Evolutionary conservation across 2,329 filamentous ascomycete genomes (phyloP), one percentile per base, ranked within the genome.

Genomic region (Fusarium brachygibbosum): DNA sequence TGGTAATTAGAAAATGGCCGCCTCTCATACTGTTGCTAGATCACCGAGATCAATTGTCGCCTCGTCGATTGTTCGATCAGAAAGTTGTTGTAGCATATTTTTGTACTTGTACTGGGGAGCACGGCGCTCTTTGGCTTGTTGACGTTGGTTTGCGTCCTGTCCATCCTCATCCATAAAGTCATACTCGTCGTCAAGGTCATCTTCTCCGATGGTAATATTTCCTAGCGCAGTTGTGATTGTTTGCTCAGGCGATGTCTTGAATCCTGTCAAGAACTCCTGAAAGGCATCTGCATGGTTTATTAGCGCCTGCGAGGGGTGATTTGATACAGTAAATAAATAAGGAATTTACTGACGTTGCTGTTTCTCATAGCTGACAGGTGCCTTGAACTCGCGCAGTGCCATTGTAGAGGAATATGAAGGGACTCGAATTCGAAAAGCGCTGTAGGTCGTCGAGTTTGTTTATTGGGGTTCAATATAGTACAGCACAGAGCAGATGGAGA

Each of bases 31-130:
- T 75, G 87, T 83, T 51, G 90, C 87, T 63, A 99, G 76, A 76
- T 99, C 97, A 79, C 98, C 94, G 66, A 99, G 82, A 73, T 98
- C 94, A 76, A 99, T 90, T 57, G 92, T 83, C 54, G 98, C 86
- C 77, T 97, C 92, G 68, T 92, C 87, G 59, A 87, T 84, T 70
- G 89, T 86, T 69, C 96, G 88, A 77, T 99, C 91, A 59, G 95
- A 91, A 14, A 99, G 86, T 75, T 95, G 88, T 78, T 98, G 94
- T 76, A 99, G 84, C 77, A 95, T 85, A 56, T 93, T 88, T 85
- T 92, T 91, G 82, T 99, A 99, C 82, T 98, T 98, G 79, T 91
- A 84, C 77, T 91, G 93, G 38, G 90, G 90, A 74, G 84, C 79
- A 74, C 80, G 82, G 69, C 77, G 82, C 71, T 82, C 83, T 77